Evolutionary conservation across 1,284 basidiomycete genomes (phyloP).

Genomic region (Trichosporon coremiiforme): DNA sequence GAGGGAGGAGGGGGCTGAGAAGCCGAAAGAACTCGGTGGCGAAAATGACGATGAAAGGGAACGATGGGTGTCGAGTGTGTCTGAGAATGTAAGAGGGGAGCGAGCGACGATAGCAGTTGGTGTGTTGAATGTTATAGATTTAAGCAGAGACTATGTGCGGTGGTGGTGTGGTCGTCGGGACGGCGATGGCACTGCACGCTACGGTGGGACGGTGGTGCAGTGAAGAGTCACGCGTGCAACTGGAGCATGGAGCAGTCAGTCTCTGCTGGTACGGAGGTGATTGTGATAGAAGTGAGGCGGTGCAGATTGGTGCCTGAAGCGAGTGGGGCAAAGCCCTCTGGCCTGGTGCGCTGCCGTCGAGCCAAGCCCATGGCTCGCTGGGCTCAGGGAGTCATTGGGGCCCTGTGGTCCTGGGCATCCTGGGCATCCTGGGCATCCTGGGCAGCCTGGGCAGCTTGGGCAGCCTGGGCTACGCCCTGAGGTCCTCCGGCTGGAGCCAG

Average conservation of each 20-base stretch:
- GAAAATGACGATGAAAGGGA: slow-evolving; percentile 8
- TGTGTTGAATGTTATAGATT: slow-evolving; percentile 1
- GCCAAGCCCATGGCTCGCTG: neutral
- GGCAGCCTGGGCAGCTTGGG: no score
- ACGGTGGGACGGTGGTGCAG: slow-evolving; percentile 1
- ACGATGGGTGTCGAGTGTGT: neutral
- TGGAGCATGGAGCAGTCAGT: neutral
- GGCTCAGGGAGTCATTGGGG: neutral
- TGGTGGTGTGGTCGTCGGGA: neutral
- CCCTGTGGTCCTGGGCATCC: neutral
- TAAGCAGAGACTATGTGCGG: neutral
- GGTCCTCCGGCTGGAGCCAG: neutral
- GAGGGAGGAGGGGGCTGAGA: neutral
- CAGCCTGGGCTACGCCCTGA: no score
- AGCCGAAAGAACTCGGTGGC: neutral
- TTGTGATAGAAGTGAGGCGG: neutral
- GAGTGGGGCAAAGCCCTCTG: neutral
- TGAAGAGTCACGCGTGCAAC: neutral
- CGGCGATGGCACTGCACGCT: neutral
- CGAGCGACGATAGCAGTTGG: neutral
- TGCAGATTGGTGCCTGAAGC: neutral
- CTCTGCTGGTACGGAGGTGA: no score
- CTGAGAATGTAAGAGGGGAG: neutral
- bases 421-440: no score
- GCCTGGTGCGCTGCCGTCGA: neutral